These are phyloP conservation scores for Thraustotheca clavata DNA, from an alignment of 352 stramenopile species.

Conservation along the genomic window DNA sequence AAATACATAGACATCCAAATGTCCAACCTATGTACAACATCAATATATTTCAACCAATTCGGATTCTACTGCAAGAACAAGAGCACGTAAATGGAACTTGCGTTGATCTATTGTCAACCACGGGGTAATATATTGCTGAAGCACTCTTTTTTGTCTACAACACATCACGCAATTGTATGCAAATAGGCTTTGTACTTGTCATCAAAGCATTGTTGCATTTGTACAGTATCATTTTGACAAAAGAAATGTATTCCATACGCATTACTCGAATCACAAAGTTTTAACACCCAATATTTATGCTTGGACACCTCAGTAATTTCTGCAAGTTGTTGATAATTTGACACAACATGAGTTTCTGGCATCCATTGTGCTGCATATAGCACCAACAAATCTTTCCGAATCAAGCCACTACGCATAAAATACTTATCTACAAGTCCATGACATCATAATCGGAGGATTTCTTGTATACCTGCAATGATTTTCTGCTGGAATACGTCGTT, in stretches of 20 bases:
- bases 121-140: slow-evolving; percentile 17
- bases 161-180: not conserved
- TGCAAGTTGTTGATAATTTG: not conserved
- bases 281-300: slow-evolving; percentile 21
- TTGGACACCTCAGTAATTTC: not conserved
- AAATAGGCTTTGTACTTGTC: slow-evolving; percentile 6
- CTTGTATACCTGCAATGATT: not conserved
- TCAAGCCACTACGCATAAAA: slow-evolving; percentile 28
- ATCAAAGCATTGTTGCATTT: not conserved
- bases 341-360: slow-evolving; percentile 6
- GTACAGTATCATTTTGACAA: not conserved
- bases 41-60: not conserved
- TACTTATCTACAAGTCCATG: slow-evolving; percentile 18
- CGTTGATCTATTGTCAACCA: not conserved
- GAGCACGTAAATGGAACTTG: slow-evolving; percentile 28
- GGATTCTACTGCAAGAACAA: slow-evolving; percentile 19
- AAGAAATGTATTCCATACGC: slow-evolving; percentile 25
- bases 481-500: slow-evolving; percentile 5
- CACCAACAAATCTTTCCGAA: slow-evolving; percentile 27
- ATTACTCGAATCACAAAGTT: slow-evolving; percentile 27
- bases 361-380: slow-evolving; percentile 15
- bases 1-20: slow-evolving; percentile 26
- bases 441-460: not conserved
- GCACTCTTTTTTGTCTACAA: slow-evolving; percentile 16
- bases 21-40: slow-evolving; percentile 14